Evolutionary conservation across 805 yeast genomes (phyloP).

Genomic region (Saccharomyces cerevisiae): DNA sequence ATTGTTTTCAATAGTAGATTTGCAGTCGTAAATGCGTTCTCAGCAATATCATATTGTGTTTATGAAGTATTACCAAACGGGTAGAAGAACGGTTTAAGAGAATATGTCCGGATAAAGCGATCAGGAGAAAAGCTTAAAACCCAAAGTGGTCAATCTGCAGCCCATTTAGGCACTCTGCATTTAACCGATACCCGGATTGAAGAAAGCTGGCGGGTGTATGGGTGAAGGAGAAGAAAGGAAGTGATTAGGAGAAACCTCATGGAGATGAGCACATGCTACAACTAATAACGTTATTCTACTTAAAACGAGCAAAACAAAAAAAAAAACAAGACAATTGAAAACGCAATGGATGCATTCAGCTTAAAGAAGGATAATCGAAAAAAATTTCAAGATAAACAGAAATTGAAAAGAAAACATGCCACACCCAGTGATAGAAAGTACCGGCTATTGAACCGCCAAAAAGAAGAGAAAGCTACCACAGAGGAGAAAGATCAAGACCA

Average conservation of each 20-base stretch:
- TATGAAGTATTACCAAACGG: background rate
- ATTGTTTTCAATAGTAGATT: background rate
- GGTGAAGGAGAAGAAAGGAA: background rate
- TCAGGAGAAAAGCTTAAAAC: background rate
- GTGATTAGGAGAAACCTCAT: background rate
- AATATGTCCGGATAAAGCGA: background rate
- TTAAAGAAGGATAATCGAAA: slow-evolving; percentile 35
- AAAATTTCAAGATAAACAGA: slow-evolving; percentile 36
- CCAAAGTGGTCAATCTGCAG: background rate
- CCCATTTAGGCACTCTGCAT: background rate
- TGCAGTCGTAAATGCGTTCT: background rate
- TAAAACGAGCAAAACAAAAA: background rate
- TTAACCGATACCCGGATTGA: background rate
- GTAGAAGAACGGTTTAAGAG: background rate
- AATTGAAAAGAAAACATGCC: slow-evolving; percentile 32
- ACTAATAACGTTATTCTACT: background rate
- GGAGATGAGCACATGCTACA: background rate
- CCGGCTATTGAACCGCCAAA: slow-evolving; percentile 16
- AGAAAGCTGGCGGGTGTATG: background rate
- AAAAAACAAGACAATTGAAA: too few species aligned
- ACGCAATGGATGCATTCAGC: slow-evolving; percentile 21
- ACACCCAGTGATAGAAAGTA: slow-evolving; percentile 33
- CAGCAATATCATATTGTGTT: background rate
- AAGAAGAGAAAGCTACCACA: slow-evolving; percentile 16
- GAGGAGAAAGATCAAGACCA: slow-evolving; percentile 11